Percentiles rank a stretch among this genome's conserved stretches.
These are phyloP conservation scores for Dothistroma pini DNA, from an alignment of 2,329 filamentous ascomycete genomes.

Conservation along the genomic window DNA sequence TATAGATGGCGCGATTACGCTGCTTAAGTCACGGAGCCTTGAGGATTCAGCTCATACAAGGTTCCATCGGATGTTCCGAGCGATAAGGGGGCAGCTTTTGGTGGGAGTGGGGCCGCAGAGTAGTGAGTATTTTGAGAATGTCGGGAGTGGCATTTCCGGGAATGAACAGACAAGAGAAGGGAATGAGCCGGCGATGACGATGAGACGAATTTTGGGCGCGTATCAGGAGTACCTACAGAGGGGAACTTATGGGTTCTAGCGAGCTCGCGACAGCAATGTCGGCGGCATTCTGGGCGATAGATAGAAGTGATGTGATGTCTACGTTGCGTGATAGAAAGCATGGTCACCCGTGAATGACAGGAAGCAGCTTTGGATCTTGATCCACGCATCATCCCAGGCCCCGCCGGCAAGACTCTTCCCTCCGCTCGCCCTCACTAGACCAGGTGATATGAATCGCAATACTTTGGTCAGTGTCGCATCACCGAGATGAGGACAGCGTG, in stretches of 20 bases:
- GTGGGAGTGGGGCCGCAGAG: not conserved
- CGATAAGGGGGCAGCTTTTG: constrained; percentile 12
- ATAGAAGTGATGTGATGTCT: too few relatives aligned
- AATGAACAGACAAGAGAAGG: not conserved
- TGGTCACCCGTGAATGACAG: too few relatives aligned
- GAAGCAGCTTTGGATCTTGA: too few relatives aligned
- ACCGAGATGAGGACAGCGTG: too few relatives aligned
- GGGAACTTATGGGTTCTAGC: not conserved
- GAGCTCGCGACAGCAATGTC: not conserved
- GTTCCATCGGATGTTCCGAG: constrained; percentile 12
- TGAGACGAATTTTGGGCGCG: not conserved
- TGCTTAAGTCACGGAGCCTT: constrained; percentile 9
- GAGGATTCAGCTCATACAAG: constrained; percentile 7
- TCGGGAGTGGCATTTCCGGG: not conserved
- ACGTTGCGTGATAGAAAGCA: too few relatives aligned
- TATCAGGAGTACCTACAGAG: not conserved
- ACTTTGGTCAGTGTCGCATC: too few relatives aligned
- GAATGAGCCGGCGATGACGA: not conserved
- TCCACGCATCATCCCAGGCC: too few relatives aligned
- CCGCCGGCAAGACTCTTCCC: too few relatives aligned
- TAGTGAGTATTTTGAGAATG: not conserved
- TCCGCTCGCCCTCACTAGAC: too few relatives aligned
- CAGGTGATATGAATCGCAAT: too few relatives aligned
- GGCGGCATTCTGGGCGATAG: not conserved
- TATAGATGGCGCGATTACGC: constrained; percentile 12